Evolutionary conservation across 495 filamentous ascomycete species (phyloP).

Genomic region (Aspergillus bridgeri): DNA sequence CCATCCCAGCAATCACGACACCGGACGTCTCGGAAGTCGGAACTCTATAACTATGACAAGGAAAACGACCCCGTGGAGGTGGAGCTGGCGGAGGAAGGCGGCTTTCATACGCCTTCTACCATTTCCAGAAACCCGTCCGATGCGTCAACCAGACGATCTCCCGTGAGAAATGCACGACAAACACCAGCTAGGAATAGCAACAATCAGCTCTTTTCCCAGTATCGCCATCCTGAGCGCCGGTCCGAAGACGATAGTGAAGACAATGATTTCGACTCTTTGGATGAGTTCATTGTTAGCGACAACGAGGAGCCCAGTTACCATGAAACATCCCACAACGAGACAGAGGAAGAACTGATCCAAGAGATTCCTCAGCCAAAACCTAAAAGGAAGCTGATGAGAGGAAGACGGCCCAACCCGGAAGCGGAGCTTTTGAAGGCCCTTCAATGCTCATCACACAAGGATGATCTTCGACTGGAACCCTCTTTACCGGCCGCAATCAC

Average conservation of each 20-base stretch:
- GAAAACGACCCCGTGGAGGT: conserved; percentile 40
- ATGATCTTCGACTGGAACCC: conserved; percentile 18
- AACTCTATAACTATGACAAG: conserved; percentile 40
- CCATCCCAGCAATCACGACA: conserved; percentile 21
- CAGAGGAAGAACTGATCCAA: conserved; percentile 26
- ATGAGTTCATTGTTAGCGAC: conserved; percentile 48
- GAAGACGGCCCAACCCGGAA: conserved; percentile 28
- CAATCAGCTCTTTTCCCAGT: conserved; percentile 8
- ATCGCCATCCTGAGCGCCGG: conserved; percentile 15
- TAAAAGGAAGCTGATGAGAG: conserved; percentile 36
- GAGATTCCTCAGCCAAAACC: conserved; percentile 25
- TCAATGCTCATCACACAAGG: conserved; percentile 14
- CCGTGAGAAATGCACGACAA: conserved; percentile 20
- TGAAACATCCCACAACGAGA: conserved; percentile 34
- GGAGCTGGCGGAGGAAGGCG: conserved; percentile 20
- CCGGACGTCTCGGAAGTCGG: conserved; percentile 25
- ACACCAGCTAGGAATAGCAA: conserved; percentile 14
- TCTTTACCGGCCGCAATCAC: conserved; percentile 21
- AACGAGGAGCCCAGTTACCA: conserved; percentile 42
- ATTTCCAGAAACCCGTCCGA: conserved; percentile 20
- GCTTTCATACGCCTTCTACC: conserved; percentile 5
- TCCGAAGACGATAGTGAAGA: conserved; percentile 23
- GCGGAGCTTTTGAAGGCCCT: conserved; percentile 15
- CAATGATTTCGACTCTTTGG: conserved; percentile 37
- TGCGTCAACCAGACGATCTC: conserved; percentile 20